phyloP scores from a whole-genome alignment of 2,329 filamentous ascomycete genomes.

The Colletotrichum ledebouriae region DNA sequence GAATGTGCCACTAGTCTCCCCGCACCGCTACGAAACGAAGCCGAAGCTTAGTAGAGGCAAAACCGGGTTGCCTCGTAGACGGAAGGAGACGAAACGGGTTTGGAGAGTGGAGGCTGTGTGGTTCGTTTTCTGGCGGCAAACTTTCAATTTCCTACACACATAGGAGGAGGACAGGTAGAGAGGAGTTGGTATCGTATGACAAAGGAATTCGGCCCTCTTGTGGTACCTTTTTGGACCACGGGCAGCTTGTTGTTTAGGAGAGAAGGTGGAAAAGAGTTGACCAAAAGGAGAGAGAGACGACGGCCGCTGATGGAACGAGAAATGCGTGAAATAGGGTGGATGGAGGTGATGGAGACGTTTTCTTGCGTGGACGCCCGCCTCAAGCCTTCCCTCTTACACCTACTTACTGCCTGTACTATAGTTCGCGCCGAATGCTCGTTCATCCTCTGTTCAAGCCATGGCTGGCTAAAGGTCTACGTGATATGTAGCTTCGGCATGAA shows the following conservation, averaged over 20 bases:
- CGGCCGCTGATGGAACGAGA: constrained; percentile 32
- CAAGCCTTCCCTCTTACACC: constrained; percentile 42
- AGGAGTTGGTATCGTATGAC: constrained; percentile 20
- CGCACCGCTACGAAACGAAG: constrained; percentile 16
- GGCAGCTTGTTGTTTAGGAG: constrained; percentile 19
- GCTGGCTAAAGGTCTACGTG: background rate
- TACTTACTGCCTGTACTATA: constrained; percentile 43
- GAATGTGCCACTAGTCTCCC: constrained; percentile 21
- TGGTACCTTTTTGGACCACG: background rate
- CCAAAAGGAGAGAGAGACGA: constrained; percentile 15
- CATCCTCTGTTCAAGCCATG: constrained; percentile 43
- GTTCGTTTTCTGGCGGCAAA: constrained; percentile 32
- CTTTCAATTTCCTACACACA: constrained; percentile 27
- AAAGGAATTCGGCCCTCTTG: constrained; percentile 1
- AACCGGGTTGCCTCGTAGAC: constrained; percentile 26
- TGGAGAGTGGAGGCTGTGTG: constrained; percentile 12
- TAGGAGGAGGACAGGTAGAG: constrained; percentile 4
- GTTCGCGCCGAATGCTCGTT: constrained; percentile 42
- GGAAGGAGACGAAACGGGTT: constrained; percentile 5
- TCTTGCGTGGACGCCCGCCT: constrained; percentile 42
- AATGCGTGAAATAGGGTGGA: constrained; percentile 34
- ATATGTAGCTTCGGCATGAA: background rate
- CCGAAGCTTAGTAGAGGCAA: constrained; percentile 15
- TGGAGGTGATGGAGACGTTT: constrained; percentile 38
- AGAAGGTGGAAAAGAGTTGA: background rate